Percentiles rank a stretch among this genome's conserved stretches.
These are phyloP conservation scores for Xerocomellus chrysenteron DNA, from an alignment of 768 basidiomycete genomes.

Conservation along the genomic window DNA sequence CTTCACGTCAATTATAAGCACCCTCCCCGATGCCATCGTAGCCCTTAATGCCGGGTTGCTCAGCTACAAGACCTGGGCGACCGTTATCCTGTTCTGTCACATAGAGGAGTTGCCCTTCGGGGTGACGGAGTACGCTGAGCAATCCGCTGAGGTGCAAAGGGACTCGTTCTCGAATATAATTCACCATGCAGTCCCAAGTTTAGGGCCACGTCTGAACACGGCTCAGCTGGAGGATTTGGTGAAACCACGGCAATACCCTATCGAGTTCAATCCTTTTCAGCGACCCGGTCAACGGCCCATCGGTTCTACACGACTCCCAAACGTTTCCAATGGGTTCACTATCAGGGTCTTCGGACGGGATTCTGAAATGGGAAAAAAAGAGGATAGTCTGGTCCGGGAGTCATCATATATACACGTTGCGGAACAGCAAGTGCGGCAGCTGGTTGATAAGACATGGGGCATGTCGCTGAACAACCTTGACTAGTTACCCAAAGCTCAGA, in stretches of 20 bases:
- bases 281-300: constrained; percentile 33
- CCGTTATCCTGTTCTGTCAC: constrained; percentile 34
- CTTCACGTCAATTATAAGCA: constrained; percentile 14
- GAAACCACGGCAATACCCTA: constrained; percentile 27
- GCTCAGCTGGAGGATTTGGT: constrained; percentile 23
- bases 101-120: constrained; percentile 32
- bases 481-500: constrained; percentile 9
- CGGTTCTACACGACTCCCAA: constrained; percentile 28
- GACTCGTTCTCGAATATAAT: constrained; percentile 32
- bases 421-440: constrained; percentile 7
- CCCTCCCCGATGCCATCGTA: constrained; percentile 42
- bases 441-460: constrained; percentile 13
- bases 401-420: neutral
- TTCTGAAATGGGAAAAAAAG: neutral
- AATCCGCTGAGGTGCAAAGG: constrained; percentile 33
- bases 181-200: constrained; percentile 22
- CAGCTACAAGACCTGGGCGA: constrained; percentile 37
- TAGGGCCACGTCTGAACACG: constrained; percentile 24
- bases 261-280: constrained; percentile 35
- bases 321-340: constrained; percentile 33
- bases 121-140: constrained; percentile 38
- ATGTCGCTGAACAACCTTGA: constrained; percentile 31
- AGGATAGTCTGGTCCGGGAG: neutral
- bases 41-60: constrained; percentile 41
- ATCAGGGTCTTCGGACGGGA: constrained; percentile 27